Conservation (phyloP, 2,329 filamentous ascomycete genomes). For the Sporothrix humicola region DNA sequence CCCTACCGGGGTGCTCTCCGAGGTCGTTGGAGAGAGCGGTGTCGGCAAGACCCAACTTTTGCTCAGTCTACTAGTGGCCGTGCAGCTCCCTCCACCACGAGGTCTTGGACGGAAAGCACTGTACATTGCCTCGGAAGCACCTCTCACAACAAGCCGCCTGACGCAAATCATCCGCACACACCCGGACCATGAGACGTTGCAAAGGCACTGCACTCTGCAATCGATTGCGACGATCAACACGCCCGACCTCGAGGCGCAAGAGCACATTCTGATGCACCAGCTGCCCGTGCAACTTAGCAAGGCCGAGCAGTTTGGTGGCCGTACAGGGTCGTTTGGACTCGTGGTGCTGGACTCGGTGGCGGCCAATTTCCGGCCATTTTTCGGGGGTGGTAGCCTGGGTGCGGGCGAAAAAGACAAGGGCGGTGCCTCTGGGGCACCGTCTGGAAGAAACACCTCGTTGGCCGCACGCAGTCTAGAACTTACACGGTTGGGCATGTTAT, state of each 20-base stretch:
- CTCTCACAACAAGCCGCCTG: constrained; percentile 80
- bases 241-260: constrained; percentile 90
- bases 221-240: constrained; percentile 80
- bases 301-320: constrained; percentile 68
- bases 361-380: constrained; percentile 93
- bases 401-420: constrained; percentile 46
- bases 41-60: constrained; percentile 95
- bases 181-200: constrained; percentile 56
- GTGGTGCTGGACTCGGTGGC: constrained; percentile 90
- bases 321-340: constrained; percentile 63
- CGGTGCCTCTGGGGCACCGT: constrained; percentile 31
- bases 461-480: constrained; percentile 78
- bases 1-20: constrained; percentile 79
- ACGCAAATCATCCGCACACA: constrained; percentile 76
- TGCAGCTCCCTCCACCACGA: constrained; percentile 76
- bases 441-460: constrained; percentile 52
- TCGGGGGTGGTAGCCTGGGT: constrained; percentile 59
- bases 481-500: constrained; percentile 72
- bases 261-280: constrained; percentile 92
- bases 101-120: constrained; percentile 77
- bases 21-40: constrained; percentile 91
- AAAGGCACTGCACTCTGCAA: constrained; percentile 66
- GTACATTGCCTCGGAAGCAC: constrained; percentile 92
- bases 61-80: constrained; percentile 79
- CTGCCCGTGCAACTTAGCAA: constrained; percentile 72